These are phyloP conservation scores for Penicillium flavigenum DNA, from an alignment of 495 filamentous ascomycete species.

Conservation along the genomic window DNA sequence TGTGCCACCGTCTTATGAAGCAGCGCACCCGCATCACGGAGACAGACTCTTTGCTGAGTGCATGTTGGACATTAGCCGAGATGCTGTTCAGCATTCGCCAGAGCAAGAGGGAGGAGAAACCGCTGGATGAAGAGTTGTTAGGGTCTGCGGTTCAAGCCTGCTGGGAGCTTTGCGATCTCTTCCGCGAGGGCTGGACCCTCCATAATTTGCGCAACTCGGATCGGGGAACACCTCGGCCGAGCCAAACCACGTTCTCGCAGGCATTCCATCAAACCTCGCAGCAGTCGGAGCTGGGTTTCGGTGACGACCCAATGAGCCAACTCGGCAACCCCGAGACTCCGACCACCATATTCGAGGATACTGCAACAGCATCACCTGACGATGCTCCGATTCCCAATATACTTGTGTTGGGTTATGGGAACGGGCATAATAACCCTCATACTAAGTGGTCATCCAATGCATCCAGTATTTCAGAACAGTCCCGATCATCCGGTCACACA, in stretches of 20 bases:
- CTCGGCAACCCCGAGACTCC: conserved; percentile 75
- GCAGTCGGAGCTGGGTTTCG: conserved; percentile 30
- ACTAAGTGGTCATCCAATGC: conserved; percentile 74
- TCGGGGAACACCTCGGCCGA: conserved; percentile 79
- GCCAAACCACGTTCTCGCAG: conserved; percentile 68
- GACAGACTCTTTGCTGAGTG: conserved; percentile 77
- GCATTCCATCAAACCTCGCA: conserved; percentile 49
- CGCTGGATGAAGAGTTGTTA: conserved; percentile 76
- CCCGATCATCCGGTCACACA: conserved; percentile 65
- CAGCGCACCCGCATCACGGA: conserved; percentile 73
- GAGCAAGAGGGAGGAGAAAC: conserved; percentile 69
- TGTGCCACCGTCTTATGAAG: conserved; percentile 93
- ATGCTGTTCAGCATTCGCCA: conserved; percentile 93
- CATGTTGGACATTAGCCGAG: conserved; percentile 88
- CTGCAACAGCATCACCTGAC: conserved; percentile 70
- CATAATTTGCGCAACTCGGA: conserved; percentile 81
- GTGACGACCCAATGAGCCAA: conserved; percentile 35
- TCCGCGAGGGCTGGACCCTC: conserved; percentile 90
- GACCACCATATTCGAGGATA: conserved; percentile 90
- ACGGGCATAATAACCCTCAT: conserved; percentile 27
- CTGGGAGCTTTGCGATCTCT: conserved; percentile 94
- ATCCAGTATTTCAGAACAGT: conserved; percentile 67
- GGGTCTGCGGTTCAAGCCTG: conserved; percentile 87
- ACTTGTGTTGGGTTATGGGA: conserved; percentile 71
- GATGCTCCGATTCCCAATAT: conserved; percentile 79